These are phyloP conservation scores for Xylaria hypoxylon DNA, from an alignment of 2,329 filamentous ascomycete species.

Conservation along the genomic window DNA sequence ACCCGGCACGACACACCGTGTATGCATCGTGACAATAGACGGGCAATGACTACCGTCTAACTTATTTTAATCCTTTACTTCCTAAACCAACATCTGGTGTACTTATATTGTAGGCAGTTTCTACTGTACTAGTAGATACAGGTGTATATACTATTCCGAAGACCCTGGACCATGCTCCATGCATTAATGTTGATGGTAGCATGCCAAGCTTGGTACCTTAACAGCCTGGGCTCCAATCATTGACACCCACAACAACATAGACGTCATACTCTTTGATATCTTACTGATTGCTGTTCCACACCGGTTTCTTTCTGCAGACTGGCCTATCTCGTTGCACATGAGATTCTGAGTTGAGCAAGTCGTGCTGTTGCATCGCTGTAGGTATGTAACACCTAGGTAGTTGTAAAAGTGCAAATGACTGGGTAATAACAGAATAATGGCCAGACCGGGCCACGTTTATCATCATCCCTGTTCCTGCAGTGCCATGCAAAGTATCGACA, in stretches of 20 bases:
- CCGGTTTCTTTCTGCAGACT: conserved; percentile 1
- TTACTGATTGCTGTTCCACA: conserved; percentile 3
- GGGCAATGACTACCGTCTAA: not conserved
- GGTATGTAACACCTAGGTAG: not conserved
- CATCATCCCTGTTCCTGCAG: conserved; percentile 31
- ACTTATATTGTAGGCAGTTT: not conserved
- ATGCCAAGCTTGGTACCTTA: conserved; percentile 24
- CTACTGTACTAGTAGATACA: too few species aligned
- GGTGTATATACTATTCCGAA: not conserved
- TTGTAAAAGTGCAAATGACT: not conserved
- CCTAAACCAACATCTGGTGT: not conserved
- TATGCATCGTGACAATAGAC: conserved; percentile 43
- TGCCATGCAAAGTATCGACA: conserved; percentile 17
- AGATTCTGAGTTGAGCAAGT: not conserved
- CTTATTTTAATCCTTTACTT: not conserved
- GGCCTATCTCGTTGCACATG: conserved; percentile 4
- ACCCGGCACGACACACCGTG: conserved; percentile 45
- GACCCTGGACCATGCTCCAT: conserved; percentile 21
- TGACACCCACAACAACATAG: not conserved
- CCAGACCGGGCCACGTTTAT: conserved; percentile 21
- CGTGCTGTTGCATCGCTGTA: not conserved
- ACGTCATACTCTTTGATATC: conserved; percentile 26
- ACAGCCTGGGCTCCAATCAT: conserved; percentile 3
- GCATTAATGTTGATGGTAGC: conserved; percentile 14
- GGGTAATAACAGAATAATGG: conserved; percentile 9